Evolutionary conservation across 768 basidiomycete species (phyloP), one percentile per base, ranked within the genome.

Genomic region (Obba rivulosa): DNA sequence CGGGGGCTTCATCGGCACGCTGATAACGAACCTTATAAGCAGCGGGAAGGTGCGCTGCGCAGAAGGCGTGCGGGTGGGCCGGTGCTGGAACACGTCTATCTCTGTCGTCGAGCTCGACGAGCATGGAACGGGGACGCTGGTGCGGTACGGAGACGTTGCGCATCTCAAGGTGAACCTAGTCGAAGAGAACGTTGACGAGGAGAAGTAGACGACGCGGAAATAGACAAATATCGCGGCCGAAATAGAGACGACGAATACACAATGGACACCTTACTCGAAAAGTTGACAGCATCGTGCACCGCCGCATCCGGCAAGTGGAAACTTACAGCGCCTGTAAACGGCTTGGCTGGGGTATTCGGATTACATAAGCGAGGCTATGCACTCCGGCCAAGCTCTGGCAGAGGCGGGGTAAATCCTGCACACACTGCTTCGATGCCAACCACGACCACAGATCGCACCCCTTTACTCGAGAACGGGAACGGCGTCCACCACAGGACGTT

Each of bases 1-100:
- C 48, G 85, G 85, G 2, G 85, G 77, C 0, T 73, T 77, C 56
- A 85, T 89, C 50, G 64, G 66, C 17, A 67, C 69, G 23, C 69
- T 89, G 46, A 67, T 84, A 49, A 67, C 68, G 17, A 65, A 60
- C 35, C 58, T 87, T 57, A 54, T 76, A n/a, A 63, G 66, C 18
- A 71, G 69, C 38, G 60, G 71, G 28, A 61, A 68, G 54, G 53
- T 76, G 44, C 54, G 47, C 41, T 69, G 68, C 46, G 70, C 62
- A 20, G 58, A 66, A 17, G 66, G 62, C 8, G 61, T 65, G 17
- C 49, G 52, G 20, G 50, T 57, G n/a, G 61, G 62, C 39, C 60
- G 57, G 43, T 79, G 75, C 58, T 62, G 65, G 45, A 87, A 85
- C 59, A 68, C 75, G 34, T 77, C 76, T 3, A 72, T 90, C 42